Percentiles rank a stretch among this genome's conserved stretches.
phyloP scores from a whole-genome alignment of 768 basidiomycete species.

The Strobilomyces dryophilus region DNA sequence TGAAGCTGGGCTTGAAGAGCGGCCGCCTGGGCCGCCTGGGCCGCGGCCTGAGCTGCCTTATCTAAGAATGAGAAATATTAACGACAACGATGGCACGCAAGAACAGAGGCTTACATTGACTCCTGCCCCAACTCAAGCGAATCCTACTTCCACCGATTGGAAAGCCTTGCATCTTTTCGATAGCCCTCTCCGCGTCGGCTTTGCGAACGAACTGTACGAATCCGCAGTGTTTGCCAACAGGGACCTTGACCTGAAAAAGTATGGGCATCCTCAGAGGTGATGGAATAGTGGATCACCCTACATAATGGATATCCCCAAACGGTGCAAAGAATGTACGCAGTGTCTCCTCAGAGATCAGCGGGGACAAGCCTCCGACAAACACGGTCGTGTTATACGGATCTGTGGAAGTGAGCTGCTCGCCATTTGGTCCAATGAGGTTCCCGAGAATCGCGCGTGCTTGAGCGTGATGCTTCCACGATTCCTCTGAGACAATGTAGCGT shows the following conservation, averaged over 20 bases:
- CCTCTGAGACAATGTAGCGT: constrained; percentile 61
- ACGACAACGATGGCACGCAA: not conserved
- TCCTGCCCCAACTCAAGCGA: constrained; percentile 88
- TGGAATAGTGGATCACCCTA: constrained; percentile 34
- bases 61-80: constrained; percentile 40
- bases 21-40: constrained; percentile 75
- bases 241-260: constrained; percentile 79
- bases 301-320: constrained; percentile 93
- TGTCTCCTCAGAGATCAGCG: constrained; percentile 87
- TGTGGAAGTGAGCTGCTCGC: constrained; percentile 80
- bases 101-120: constrained; percentile 58
- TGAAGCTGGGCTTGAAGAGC: constrained; percentile 52
- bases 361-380: constrained; percentile 88
- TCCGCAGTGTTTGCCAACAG: constrained; percentile 91
- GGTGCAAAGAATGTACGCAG: constrained; percentile 86
- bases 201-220: constrained; percentile 95
- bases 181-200: constrained; percentile 86
- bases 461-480: constrained; percentile 81
- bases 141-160: constrained; percentile 91
- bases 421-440: constrained; percentile 81
- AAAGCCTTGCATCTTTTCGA: constrained; percentile 96
- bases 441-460: constrained; percentile 81
- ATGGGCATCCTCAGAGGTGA: constrained; percentile 4
- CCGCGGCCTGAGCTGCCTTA: constrained; percentile 88
- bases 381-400: constrained; percentile 97